Conservation (phyloP, 768 basidiomycete genomes). For the Boletus subparvulus region DNA sequence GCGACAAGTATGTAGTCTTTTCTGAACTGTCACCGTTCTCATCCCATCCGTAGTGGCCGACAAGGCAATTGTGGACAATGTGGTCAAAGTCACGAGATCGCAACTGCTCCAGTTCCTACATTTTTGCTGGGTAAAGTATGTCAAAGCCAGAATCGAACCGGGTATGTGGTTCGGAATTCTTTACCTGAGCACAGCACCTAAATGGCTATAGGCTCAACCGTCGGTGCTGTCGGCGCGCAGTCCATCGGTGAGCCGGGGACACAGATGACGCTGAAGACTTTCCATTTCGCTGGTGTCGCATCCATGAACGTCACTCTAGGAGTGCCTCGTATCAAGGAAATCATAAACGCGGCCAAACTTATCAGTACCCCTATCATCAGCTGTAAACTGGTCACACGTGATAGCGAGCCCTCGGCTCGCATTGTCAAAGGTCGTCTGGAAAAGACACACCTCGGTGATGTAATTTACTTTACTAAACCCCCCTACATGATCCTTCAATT, state of each 20-base stretch:
- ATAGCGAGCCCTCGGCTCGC: conserved; percentile 91
- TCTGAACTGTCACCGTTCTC: background rate
- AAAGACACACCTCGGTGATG: conserved; percentile 92
- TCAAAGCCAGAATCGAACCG: conserved; percentile 95
- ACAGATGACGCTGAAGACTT: conserved; percentile 99
- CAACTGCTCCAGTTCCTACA: conserved; percentile 81
- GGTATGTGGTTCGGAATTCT: conserved; percentile 41
- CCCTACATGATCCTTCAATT: background rate
- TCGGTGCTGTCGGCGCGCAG: conserved; percentile 97
- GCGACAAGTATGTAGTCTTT: conserved; percentile 55
- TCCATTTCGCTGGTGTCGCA: conserved; percentile 99
- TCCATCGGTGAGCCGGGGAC: conserved; percentile 99
- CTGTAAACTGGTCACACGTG: conserved; percentile 81
- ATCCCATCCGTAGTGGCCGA: conserved; percentile 50
- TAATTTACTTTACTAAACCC: conserved; percentile 36
- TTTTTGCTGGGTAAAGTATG: conserved; percentile 89
- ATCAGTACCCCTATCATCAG: conserved; percentile 99
- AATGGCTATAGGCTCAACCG: conserved; percentile 74
- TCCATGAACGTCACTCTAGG: conserved; percentile 99
- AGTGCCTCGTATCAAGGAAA: conserved; percentile 99
- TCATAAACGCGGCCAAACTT: conserved; percentile 97
- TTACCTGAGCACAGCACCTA: background rate
- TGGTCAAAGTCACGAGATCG: conserved; percentile 79
- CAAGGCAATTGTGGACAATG: conserved; percentile 81
- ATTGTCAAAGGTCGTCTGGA: conserved; percentile 97